Percentiles rank a stretch among this genome's conserved stretches.
Conservation (phyloP, 306 rosid species). For the Vigna trinervia region DNA sequence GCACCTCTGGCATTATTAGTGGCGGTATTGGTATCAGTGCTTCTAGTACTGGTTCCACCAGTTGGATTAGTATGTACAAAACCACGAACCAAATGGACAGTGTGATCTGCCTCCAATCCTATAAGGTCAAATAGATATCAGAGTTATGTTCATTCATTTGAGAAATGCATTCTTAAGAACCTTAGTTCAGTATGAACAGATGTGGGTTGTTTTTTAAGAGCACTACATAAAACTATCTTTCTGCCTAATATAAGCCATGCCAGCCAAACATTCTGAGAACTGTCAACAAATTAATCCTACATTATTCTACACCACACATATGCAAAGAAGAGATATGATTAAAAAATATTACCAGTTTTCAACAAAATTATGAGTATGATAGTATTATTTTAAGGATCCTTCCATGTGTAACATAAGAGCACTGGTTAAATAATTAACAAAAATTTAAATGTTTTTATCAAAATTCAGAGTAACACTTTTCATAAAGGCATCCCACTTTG, state of each 20-base stretch:
- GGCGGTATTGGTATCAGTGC: slow-evolving; percentile 56
- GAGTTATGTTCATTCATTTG: slow-evolving; percentile 14
- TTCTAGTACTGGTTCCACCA: slow-evolving; percentile 55
- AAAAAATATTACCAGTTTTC: not conserved
- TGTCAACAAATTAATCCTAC: slow-evolving; percentile 11
- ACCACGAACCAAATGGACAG: slow-evolving; percentile 84
- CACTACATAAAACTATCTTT: too few relatives aligned
- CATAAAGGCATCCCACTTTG: not conserved
- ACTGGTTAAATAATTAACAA: not conserved
- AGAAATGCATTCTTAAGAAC: slow-evolving; percentile 17
- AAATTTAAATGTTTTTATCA: not conserved
- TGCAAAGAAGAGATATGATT: slow-evolving; percentile 2
- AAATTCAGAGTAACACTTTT: not conserved
- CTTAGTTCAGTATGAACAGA: slow-evolving; percentile 8
- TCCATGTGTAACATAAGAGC: not conserved
- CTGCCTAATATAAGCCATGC: too few relatives aligned
- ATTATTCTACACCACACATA: slow-evolving; percentile 22
- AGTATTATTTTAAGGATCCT: not conserved
- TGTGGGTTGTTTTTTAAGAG: not conserved
- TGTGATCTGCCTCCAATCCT: slow-evolving; percentile 92
- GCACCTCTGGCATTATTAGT: slow-evolving; percentile 54
- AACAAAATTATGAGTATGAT: not conserved
- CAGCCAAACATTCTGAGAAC: not conserved
- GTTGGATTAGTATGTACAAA: slow-evolving; percentile 59
- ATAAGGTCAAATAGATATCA: slow-evolving; percentile 21